Conservation (phyloP, 2,329 filamentous ascomycete species). For the Elsinoe arachidis region DNA sequence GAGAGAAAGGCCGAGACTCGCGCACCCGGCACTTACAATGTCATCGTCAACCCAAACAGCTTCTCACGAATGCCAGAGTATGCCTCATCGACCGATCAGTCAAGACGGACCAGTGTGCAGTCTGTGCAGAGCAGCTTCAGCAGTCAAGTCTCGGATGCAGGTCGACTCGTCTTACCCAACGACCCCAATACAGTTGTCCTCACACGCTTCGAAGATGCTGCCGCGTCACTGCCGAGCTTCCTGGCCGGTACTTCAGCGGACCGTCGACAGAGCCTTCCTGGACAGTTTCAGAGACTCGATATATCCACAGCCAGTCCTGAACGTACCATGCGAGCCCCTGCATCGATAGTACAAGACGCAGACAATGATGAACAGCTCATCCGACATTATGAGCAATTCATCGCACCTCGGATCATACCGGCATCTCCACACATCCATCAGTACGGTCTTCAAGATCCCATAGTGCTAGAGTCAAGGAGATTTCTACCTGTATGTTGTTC, state of each 20-base stretch:
- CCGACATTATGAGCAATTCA: constrained; percentile 16
- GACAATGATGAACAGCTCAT: constrained; percentile 16
- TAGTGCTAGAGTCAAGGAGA: constrained; percentile 32
- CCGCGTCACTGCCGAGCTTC: constrained; percentile 16
- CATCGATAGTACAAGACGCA: not conserved
- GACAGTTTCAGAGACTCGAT: constrained; percentile 11
- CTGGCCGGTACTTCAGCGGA: constrained; percentile 2
- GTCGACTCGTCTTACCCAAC: not conserved
- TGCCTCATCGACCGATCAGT: constrained; percentile 17
- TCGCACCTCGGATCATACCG: constrained; percentile 16
- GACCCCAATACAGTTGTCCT: constrained; percentile 45
- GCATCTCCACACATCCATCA: constrained; percentile 8
- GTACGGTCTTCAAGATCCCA: constrained; percentile 13
- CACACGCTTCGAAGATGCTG: constrained; percentile 41
- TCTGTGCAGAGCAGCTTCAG: constrained; percentile 11
- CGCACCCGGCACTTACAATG: constrained; percentile 47
- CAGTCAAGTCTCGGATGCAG: not conserved
- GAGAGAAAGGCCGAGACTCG: constrained; percentile 47
- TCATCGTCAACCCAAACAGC: constrained; percentile 47
- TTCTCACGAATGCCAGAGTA: constrained; percentile 47
- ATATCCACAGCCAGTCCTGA: constrained; percentile 11
- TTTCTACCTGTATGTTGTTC: constrained; percentile 43
- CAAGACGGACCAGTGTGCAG: constrained; percentile 2
- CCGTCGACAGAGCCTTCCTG: constrained; percentile 15
- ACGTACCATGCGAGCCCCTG: constrained; percentile 1